Conservation (phyloP, 352 stramenopile genomes). For the Phytophthora megakarya region DNA sequence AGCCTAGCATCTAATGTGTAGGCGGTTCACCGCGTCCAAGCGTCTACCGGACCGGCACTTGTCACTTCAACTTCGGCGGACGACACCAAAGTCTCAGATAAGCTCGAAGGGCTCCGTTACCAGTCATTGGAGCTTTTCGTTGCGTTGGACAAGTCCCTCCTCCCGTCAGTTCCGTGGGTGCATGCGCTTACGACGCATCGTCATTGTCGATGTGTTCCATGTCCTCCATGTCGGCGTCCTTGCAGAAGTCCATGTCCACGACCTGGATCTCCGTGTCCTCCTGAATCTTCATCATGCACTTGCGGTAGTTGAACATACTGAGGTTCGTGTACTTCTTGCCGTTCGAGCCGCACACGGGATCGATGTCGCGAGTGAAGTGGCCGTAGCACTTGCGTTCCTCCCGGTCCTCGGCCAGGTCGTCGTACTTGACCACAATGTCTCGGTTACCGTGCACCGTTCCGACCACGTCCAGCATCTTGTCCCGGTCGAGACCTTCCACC, state of each 20-base stretch:
- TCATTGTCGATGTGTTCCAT: conserved; percentile 36
- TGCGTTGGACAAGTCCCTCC: conserved; percentile 18
- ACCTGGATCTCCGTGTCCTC: conserved; percentile 37
- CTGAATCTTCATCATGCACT: conserved; percentile 49
- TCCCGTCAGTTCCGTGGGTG: neutral
- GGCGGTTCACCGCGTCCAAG: conserved; percentile 10
- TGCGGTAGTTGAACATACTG: conserved; percentile 61
- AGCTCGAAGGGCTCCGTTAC: conserved; percentile 7
- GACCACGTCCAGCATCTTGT: conserved; percentile 41
- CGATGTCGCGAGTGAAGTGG: conserved; percentile 54
- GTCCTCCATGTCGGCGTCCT: conserved; percentile 40
- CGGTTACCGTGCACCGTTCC: conserved; percentile 39
- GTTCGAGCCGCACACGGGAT: conserved; percentile 60
- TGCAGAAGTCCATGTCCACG: conserved; percentile 50
- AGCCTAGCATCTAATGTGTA: conserved; percentile 24
- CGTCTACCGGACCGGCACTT: conserved; percentile 9
- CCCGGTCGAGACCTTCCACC: conserved; percentile 35
- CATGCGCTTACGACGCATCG: neutral
- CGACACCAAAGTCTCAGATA: conserved; percentile 5
- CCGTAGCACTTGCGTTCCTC: conserved; percentile 42
- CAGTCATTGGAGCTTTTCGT: neutral
- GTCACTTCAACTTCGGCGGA: conserved; percentile 22
- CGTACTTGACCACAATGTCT: conserved; percentile 25
- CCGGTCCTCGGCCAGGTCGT: conserved; percentile 28
- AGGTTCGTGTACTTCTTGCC: conserved; percentile 58